These are phyloP conservation scores for Hyphopichia wangnamkhiaoensis DNA, from an alignment of 1,139 yeast species.

Conservation along the genomic window DNA sequence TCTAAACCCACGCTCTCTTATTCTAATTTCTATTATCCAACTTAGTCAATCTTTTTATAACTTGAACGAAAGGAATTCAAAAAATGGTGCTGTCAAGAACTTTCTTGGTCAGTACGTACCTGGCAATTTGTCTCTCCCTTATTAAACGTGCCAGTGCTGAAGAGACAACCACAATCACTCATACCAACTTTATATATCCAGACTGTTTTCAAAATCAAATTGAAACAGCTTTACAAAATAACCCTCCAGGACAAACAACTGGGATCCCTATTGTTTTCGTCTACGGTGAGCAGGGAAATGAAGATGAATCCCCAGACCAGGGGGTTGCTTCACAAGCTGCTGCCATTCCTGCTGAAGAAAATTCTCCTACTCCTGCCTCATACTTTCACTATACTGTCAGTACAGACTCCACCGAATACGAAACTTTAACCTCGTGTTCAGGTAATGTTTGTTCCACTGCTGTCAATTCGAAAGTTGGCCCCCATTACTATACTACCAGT, in stretches of 20 bases:
- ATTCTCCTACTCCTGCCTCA: constrained; percentile 4
- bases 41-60: too few relatives aligned
- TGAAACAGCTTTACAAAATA: constrained; percentile 21
- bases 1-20: too few relatives aligned
- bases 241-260: constrained; percentile 21
- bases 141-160: constrained; percentile 11
- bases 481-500: constrained; percentile 15
- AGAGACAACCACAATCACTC: constrained; percentile 26
- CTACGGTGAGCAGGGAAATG: constrained; percentile 19
- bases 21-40: too few relatives aligned
- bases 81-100: constrained; percentile 3
- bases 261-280: constrained; percentile 39
- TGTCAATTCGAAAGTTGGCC: constrained; percentile 11
- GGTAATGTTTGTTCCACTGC: constrained; percentile 12
- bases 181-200: constrained; percentile 33
- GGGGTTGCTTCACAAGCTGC: background rate
- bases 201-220: constrained; percentile 26
- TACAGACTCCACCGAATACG: constrained; percentile 13
- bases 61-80: too few relatives aligned
- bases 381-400: constrained; percentile 15
- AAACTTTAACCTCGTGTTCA: constrained; percentile 14
- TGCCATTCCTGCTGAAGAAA: constrained; percentile 3
- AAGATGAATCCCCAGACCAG: background rate
- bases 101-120: constrained; percentile 2
- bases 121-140: background rate